Percentiles rank a stretch among this genome's conserved stretches.
These are phyloP conservation scores for Hygrophorus russula DNA, from an alignment of 768 basidiomycete species.

Conservation along the genomic window DNA sequence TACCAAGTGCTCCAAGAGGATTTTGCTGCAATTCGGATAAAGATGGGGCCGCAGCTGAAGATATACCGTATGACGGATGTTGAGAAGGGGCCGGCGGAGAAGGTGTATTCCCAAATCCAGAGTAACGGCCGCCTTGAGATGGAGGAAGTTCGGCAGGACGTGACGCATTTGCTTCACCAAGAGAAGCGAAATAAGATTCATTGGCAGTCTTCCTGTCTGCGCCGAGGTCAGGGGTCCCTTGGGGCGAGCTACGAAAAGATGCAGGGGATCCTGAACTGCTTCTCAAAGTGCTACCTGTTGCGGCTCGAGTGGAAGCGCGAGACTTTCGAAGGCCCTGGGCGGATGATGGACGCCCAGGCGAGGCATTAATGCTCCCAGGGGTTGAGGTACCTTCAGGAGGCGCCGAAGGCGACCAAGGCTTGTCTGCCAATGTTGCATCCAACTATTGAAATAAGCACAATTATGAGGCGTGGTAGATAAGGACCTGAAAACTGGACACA, in stretches of 20 bases:
- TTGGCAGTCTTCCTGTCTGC: slow-evolving; percentile 67
- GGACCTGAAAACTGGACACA: slow-evolving; percentile 16
- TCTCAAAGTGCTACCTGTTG: slow-evolving; percentile 33
- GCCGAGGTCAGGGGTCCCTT: slow-evolving; percentile 30
- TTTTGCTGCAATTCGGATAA: slow-evolving; percentile 78
- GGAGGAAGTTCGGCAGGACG: slow-evolving; percentile 78
- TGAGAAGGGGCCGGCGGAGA: slow-evolving; percentile 37
- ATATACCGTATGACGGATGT: slow-evolving; percentile 61
- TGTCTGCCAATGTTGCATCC: slow-evolving; percentile 63
- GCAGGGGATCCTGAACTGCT: slow-evolving; percentile 48
- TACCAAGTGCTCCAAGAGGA: slow-evolving; percentile 74
- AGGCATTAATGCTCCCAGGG: slow-evolving; percentile 26
- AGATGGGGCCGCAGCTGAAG: slow-evolving; percentile 71
- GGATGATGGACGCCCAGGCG: slow-evolving; percentile 54
- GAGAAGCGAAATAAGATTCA: slow-evolving; percentile 73
- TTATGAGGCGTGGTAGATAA: slow-evolving; percentile 1
- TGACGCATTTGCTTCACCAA: slow-evolving; percentile 73
- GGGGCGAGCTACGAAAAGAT: slow-evolving; percentile 30
- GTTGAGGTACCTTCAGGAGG: slow-evolving; percentile 42
- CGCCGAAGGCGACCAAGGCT: slow-evolving; percentile 66
- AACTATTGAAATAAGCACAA: slow-evolving; percentile 37
- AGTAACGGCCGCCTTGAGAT: slow-evolving; percentile 87
- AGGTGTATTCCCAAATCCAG: slow-evolving; percentile 88
- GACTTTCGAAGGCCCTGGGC: slow-evolving; percentile 85
- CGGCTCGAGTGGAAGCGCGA: slow-evolving; percentile 53